Percentiles rank a stretch among this genome's conserved stretches.
Conservation (phyloP, 78 protist species). For the Polysphondylium violaceum region DNA sequence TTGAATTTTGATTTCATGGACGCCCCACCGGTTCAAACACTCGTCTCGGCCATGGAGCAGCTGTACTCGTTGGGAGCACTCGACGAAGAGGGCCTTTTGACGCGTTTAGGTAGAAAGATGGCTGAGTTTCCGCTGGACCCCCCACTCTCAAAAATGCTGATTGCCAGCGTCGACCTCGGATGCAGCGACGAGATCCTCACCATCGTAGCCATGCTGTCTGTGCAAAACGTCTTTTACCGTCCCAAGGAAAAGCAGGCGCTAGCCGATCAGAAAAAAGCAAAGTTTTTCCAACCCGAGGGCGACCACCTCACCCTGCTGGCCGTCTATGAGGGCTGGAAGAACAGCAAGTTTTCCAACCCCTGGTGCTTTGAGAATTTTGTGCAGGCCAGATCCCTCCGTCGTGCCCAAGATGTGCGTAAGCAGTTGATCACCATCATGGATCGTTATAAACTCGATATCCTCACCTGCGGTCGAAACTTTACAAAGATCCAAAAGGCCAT, state of each 20-base stretch:
- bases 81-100: slow-evolving; percentile 98
- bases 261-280: slow-evolving; percentile 96
- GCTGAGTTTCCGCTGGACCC: slow-evolving; percentile 99
- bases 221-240: slow-evolving; percentile 96
- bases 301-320: slow-evolving; percentile 98
- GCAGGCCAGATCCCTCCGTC: slow-evolving; percentile 94
- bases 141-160: slow-evolving; percentile 94
- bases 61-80: slow-evolving; percentile 96
- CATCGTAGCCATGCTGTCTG: slow-evolving; percentile 97
- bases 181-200: slow-evolving; percentile 98
- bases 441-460: slow-evolving; percentile 88
- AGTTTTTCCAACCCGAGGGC: slow-evolving; percentile 97
- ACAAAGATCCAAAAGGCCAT: slow-evolving; percentile 93
- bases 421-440: slow-evolving; percentile 98
- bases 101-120: slow-evolving; percentile 97
- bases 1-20: slow-evolving; percentile 99
- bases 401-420: slow-evolving; percentile 98
- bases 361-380: slow-evolving; percentile 99
- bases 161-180: slow-evolving; percentile 94
- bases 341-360: slow-evolving; percentile 87
- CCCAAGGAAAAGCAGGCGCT: slow-evolving; percentile 98
- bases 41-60: slow-evolving; percentile 92
- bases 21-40: slow-evolving; percentile 96
- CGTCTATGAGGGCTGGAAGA: slow-evolving; percentile 97
- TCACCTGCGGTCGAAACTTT: slow-evolving; percentile 91